Percentiles rank a stretch among this genome's conserved stretches.
phyloP scores from a whole-genome alignment of 1,284 basidiomycete species.

The Fomitopsis schrenkii region DNA sequence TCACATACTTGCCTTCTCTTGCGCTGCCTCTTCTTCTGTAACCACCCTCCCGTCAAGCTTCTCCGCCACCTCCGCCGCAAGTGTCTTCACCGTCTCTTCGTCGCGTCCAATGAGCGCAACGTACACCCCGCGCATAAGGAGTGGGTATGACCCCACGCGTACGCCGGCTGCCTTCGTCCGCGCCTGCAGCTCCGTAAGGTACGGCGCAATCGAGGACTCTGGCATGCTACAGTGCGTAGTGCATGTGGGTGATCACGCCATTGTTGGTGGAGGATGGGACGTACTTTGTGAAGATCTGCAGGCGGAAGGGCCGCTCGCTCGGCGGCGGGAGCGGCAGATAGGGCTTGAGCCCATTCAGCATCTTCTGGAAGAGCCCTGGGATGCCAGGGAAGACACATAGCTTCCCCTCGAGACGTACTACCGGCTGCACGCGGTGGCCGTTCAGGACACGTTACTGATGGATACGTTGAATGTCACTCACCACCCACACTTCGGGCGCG shows the following conservation, averaged over 20 bases:
- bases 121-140: constrained; percentile 58
- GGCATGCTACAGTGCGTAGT: constrained; percentile 48
- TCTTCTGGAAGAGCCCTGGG: constrained; percentile 78
- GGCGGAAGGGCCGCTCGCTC: constrained; percentile 64
- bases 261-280: constrained; percentile 16
- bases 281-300: constrained; percentile 77
- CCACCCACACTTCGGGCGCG: constrained; percentile 79
- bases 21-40: constrained; percentile 53
- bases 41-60: constrained; percentile 55
- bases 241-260: not conserved
- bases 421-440: constrained; percentile 48
- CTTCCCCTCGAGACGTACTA: constrained; percentile 79
- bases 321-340: constrained; percentile 76
- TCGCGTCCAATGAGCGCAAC: constrained; percentile 83
- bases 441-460: not conserved
- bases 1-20: constrained; percentile 24
- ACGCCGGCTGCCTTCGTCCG: constrained; percentile 75
- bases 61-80: constrained; percentile 68
- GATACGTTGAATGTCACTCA: constrained; percentile 30
- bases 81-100: constrained; percentile 40
- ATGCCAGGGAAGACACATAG: constrained; percentile 92
- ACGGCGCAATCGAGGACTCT: constrained; percentile 89
- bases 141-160: constrained; percentile 81
- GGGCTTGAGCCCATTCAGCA: constrained; percentile 67
- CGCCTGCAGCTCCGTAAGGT: constrained; percentile 74